Percentiles rank a stretch among this genome's conserved stretches.
Conservation (phyloP, 495 filamentous ascomycete genomes). For the Tuber calosporum region DNA sequence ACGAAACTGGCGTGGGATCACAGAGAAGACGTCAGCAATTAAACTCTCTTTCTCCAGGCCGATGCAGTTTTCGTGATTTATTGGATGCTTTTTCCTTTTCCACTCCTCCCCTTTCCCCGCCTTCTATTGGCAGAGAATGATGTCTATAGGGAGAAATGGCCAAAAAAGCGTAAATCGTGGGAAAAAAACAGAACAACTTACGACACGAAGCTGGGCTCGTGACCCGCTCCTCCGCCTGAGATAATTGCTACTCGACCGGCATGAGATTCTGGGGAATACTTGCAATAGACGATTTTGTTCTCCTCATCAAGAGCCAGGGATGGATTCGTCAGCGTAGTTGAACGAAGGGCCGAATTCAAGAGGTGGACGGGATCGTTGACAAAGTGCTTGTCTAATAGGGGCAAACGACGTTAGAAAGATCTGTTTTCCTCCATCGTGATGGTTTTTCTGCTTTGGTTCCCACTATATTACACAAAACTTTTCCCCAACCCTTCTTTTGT, state of each 20-base stretch:
- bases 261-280: conserved; percentile 6
- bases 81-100: not conserved
- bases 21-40: not conserved
- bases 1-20: conserved; percentile 46
- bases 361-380: conserved; percentile 76
- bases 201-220: conserved; percentile 82
- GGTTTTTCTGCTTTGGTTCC: conserved; percentile 1
- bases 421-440: not conserved
- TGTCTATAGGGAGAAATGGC: not conserved
- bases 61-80: not conserved
- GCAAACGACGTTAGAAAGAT: not conserved
- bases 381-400: conserved; percentile 68
- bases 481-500: not conserved
- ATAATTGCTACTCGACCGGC: conserved; percentile 64
- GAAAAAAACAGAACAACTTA: conserved; percentile 46
- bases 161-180: not conserved
- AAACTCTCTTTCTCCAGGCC: not conserved
- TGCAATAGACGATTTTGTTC: conserved; percentile 58
- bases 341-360: conserved; percentile 68
- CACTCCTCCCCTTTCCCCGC: not conserved
- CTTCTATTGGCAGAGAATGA: no score
- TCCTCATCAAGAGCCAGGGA: conserved; percentile 66
- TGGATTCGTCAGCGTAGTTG: conserved; percentile 77
- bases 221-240: conserved; percentile 84
- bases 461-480: not conserved